Conservation (phyloP, 768 basidiomycete genomes). For the Lenzites betulinus region DNA sequence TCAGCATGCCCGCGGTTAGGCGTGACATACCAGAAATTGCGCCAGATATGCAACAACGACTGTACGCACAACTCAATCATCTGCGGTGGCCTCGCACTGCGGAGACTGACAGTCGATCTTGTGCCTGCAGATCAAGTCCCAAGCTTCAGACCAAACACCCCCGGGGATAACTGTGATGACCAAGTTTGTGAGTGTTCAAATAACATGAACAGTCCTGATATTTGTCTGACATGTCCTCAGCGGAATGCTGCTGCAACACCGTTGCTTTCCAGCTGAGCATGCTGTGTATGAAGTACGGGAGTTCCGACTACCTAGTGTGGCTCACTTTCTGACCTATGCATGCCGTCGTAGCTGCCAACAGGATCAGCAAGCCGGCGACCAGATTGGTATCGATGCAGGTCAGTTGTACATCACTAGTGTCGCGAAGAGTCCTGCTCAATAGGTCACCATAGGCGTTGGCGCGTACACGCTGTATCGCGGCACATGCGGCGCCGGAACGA, state of each 20-base stretch:
- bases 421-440: neutral
- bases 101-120: neutral
- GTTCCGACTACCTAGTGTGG: neutral
- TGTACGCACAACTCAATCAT: slow-evolving; percentile 3
- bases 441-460: neutral
- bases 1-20: slow-evolving; percentile 2
- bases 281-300: slow-evolving; percentile 12
- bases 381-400: slow-evolving; percentile 11
- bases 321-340: no score
- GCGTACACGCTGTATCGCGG: slow-evolving; percentile 3
- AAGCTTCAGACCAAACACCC: neutral
- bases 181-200: slow-evolving; percentile 3
- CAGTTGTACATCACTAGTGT: neutral
- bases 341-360: slow-evolving; percentile 1
- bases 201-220: neutral
- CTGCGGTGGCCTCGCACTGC: neutral
- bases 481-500: slow-evolving; percentile 17
- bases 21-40: slow-evolving; percentile 17
- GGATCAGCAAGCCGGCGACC: neutral
- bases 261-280: slow-evolving; percentile 11
- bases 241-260: slow-evolving; percentile 14
- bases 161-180: slow-evolving; percentile 9
- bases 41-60: slow-evolving; percentile 24
- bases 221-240: neutral
- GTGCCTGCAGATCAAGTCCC: slow-evolving; percentile 4